phyloP scores from a whole-genome alignment of 1,139 yeast species.

The Suhomyces anneliseae region DNA sequence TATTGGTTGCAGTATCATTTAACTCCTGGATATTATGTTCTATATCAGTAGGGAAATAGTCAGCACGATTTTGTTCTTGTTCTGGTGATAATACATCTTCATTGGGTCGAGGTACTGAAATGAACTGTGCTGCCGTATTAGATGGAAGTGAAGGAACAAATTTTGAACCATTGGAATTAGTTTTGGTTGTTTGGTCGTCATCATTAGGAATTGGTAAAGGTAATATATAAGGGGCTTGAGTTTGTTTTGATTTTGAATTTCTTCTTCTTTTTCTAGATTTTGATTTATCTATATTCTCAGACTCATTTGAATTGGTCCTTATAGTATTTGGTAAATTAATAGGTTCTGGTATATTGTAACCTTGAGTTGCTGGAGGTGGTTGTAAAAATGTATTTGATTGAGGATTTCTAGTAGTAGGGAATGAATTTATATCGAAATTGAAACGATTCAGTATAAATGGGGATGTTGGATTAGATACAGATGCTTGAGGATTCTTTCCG shows the following conservation, averaged over 20 bases:
- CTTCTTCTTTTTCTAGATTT: constrained; percentile 8
- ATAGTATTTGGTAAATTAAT: constrained; percentile 2
- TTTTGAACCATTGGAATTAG: background rate
- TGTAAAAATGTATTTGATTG: constrained; percentile 3
- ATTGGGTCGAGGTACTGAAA: constrained; percentile 5
- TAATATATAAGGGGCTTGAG: constrained; percentile 14
- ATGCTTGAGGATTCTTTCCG: constrained; percentile 1
- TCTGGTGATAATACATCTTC: constrained; percentile 7
- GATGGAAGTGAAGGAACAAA: constrained; percentile 4
- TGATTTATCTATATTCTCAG: constrained; percentile 5
- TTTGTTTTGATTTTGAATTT: constrained; percentile 10
- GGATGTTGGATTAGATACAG: constrained; percentile 14
- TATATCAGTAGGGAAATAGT: constrained; percentile 4
- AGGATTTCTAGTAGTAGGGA: constrained; percentile 4
- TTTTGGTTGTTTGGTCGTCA: constrained; percentile 5
- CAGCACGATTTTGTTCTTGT: constrained; percentile 1
- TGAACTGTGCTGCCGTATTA: constrained; percentile 4
- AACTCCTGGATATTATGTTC: constrained; percentile 5
- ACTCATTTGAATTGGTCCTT: constrained; percentile 4
- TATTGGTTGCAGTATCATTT: constrained; percentile 1
- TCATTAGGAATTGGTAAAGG: constrained; percentile 19
- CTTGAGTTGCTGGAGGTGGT: constrained; percentile 1
- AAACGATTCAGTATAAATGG: constrained; percentile 17
- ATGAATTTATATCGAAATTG: constrained; percentile 16
- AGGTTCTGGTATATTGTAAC: constrained; percentile 9